These are phyloP conservation scores for Flaveria brownii DNA, from an alignment of 129 eudicot species.

Conservation along the genomic window DNA sequence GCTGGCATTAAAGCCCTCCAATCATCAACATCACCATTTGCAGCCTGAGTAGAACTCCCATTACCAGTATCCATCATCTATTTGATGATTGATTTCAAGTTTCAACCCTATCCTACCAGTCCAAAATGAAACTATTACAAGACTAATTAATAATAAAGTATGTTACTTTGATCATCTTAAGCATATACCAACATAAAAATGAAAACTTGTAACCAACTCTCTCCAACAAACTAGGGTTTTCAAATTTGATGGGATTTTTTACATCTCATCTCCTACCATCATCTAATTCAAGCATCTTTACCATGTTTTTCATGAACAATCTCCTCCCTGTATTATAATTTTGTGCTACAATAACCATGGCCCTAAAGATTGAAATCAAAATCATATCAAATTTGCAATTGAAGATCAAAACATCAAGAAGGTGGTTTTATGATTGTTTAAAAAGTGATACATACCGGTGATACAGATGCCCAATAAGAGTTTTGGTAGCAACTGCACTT, in stretches of 20 bases:
- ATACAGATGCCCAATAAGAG: no score
- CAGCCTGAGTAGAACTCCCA: slow-evolving; percentile 52
- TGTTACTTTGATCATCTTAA: no score
- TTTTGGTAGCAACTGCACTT: no score
- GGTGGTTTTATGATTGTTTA: no score
- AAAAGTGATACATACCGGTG: no score
- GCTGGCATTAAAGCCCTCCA: slow-evolving; percentile 62
- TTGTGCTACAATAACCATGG: neutral
- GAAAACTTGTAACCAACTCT: neutral
- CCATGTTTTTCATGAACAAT: no score
- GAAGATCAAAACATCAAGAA: neutral
- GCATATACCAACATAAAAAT: neutral
- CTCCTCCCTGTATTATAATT: no score
- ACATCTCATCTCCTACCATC: neutral
- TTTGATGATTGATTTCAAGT: neutral
- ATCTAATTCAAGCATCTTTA: no score
- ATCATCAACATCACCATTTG: slow-evolving; percentile 26
- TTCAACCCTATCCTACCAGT: neutral
- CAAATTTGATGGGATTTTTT: neutral
- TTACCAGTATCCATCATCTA: slow-evolving; percentile 47
- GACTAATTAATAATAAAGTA: no score
- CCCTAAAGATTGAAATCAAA: neutral
- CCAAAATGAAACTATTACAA: neutral
- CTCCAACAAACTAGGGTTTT: neutral
- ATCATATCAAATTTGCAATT: neutral